Evolutionary conservation across 225 moss, liverwort and hornwort species (phyloP).

Genomic region (Marchantia polymorpha): DNA sequence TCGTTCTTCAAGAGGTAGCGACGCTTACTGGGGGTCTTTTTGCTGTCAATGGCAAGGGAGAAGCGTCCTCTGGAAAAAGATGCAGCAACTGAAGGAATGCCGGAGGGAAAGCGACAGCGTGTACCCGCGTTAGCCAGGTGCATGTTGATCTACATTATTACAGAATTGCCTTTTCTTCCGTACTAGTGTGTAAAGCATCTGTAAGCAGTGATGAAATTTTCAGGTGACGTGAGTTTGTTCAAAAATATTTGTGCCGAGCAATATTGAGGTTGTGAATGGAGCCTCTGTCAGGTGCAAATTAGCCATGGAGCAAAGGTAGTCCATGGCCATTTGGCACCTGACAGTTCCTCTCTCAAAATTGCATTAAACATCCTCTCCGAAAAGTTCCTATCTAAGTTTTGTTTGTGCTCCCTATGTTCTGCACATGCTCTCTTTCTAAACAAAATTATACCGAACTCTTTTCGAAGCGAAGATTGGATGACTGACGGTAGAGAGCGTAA

Average conservation of each 20-base stretch:
- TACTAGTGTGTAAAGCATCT: not conserved
- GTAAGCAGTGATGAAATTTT: not conserved
- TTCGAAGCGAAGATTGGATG: not conserved
- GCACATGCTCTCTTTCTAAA: not conserved
- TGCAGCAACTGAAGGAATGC: constrained; percentile 55
- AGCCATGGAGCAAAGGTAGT: not conserved
- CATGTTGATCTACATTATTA: not conserved
- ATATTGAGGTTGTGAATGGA: not conserved
- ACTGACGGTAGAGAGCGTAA: too few species aligned
- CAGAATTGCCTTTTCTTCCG: too few species aligned
- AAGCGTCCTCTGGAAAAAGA: constrained; percentile 72
- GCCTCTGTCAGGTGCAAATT: not conserved
- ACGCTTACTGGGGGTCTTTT: too few species aligned
- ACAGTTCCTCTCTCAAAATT: too few species aligned
- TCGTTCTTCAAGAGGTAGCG: too few species aligned
- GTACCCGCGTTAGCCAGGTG: constrained; percentile 65
- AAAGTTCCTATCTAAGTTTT: not conserved
- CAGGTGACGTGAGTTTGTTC: not conserved
- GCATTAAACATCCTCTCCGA: too few species aligned
- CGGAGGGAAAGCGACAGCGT: constrained; percentile 68
- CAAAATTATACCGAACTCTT: not conserved
- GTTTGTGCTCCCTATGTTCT: not conserved
- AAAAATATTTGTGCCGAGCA: too few species aligned
- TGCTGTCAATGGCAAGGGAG: constrained; percentile 56
- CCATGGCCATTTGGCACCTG: not conserved